Base-by-base conservation (phyloP, 1,284 basidiomycete species). In the Sanghuangporus baumii region DNA sequence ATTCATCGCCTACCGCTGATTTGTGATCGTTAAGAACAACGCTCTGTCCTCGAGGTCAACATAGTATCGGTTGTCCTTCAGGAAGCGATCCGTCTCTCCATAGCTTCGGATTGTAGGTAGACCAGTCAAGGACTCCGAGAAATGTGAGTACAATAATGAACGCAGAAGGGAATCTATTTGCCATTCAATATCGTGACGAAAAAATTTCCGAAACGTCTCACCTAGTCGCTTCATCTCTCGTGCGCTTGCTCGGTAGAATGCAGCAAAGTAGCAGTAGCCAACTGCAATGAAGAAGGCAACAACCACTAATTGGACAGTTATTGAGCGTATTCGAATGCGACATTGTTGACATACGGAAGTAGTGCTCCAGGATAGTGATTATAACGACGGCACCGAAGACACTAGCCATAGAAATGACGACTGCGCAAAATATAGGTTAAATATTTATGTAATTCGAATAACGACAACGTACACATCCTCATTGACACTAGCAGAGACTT, bases 111-210 rank as follows among this genome's bases (percentile, higher is more conserved):
- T 88, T 0, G 90, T 94, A 0, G 88, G 80, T 9, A 93, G 74
- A 3, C 91, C 91, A 71, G 81, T 85, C 1, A 94, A 75, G 0
- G 89, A 89, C 74, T 95, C 92, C 0, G 87, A 85, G 69, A 94
- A 89, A 74, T 93, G 92, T 1, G 88, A 82, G 71, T 93, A 94
- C 14, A 94, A 78, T 26, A 87, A 72, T 0, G 85, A 87, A 47
- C 88, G 84, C 12, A 89, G 77, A 75, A 88, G 84, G 0, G 84
- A 78, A 68, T 89, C 87, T 79, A 70, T 20, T 6, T 6, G 4
- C 12, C 9, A 11, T 31, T 23, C 31, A 11, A 65, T 14, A 56
- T 38, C 59, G 46, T 41, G 67, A 43, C 64, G 65, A 65, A 69
- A 73, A 6, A 72, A 61, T 48, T 31, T 2, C 52, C 52, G 23